These are phyloP conservation scores for Clarireedia homoeocarpa DNA, from an alignment of 2,329 filamentous ascomycete species.

Conservation along the genomic window DNA sequence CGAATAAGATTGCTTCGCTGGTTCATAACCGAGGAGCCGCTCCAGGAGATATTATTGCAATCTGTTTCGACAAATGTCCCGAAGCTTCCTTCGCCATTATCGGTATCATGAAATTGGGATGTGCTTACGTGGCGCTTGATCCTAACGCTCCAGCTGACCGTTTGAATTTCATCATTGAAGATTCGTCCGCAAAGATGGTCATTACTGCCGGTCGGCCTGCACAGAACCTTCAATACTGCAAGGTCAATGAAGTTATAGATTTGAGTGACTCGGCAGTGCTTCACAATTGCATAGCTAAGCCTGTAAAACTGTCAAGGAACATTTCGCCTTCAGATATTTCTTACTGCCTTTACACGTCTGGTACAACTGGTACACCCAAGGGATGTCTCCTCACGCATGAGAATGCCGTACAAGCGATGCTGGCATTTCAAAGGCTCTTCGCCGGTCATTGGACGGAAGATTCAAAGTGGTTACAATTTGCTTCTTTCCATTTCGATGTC, in stretches of 20 bases:
- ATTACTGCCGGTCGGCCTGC: conserved; percentile 46
- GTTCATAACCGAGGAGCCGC: conserved; percentile 42
- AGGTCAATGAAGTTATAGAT: conserved; percentile 17
- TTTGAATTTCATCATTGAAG: conserved; percentile 34
- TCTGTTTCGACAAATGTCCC: conserved; percentile 33
- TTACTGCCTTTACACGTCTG: conserved; percentile 32
- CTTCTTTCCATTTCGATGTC: conserved; percentile 90
- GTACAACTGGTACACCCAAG: conserved; percentile 33
- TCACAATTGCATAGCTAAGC: conserved; percentile 16
- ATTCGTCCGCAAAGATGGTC: conserved; percentile 59
- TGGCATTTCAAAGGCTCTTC: conserved; percentile 77
- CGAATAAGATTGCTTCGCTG: conserved; percentile 64
- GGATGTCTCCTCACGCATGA: conserved; percentile 77
- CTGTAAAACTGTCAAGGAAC: conserved; percentile 16
- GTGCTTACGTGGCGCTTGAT: conserved; percentile 34
- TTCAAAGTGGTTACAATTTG: conserved; percentile 87
- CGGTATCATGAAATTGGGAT: conserved; percentile 31
- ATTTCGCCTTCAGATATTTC: conserved; percentile 24
- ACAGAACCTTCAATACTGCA: conserved; percentile 29
- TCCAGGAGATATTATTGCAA: conserved; percentile 41
- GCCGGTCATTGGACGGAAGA: conserved; percentile 60
- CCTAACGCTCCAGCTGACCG: conserved; percentile 31
- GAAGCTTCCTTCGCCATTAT: conserved; percentile 31
- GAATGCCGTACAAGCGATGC: conserved; percentile 83
- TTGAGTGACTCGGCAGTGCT: conserved; percentile 23